phyloP scores from a whole-genome alignment of 2,329 filamentous ascomycete species.

The Sclerotinia nivalis region DNA sequence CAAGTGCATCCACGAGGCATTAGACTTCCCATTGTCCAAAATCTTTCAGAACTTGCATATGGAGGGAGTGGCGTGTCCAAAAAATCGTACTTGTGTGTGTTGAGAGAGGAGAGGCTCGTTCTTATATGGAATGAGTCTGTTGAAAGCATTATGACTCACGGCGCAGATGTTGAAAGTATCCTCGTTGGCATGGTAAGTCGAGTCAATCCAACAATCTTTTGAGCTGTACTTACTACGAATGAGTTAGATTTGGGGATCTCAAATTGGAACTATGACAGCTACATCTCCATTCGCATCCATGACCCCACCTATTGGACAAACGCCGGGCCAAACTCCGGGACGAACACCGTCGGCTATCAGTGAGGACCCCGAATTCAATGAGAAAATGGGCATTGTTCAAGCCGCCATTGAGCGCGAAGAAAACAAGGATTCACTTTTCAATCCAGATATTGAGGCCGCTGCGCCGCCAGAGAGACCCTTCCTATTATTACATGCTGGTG shows the following conservation, averaged over 20 bases:
- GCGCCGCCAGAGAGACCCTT: constrained; percentile 28
- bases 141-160: constrained; percentile 31
- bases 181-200: constrained; percentile 30
- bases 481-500: constrained; percentile 28
- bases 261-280: constrained; percentile 29
- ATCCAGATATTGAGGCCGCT: constrained; percentile 27
- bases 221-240: not conserved
- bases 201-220: not conserved
- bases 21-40: constrained; percentile 45
- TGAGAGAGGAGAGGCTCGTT: constrained; percentile 30
- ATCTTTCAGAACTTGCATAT: constrained; percentile 51
- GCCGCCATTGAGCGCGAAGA: constrained; percentile 32
- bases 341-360: constrained; percentile 24
- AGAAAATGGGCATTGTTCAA: constrained; percentile 29
- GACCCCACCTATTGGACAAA: constrained; percentile 22
- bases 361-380: constrained; percentile 24
- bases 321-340: constrained; percentile 17
- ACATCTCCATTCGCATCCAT: constrained; percentile 26
- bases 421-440: constrained; percentile 28
- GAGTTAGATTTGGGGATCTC: constrained; percentile 32
- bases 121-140: constrained; percentile 33
- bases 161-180: constrained; percentile 30
- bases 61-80: constrained; percentile 21
- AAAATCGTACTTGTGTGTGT: constrained; percentile 29
- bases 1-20: constrained; percentile 26